These are phyloP conservation scores for Tetraselmis chui DNA, from an alignment of 139 green algal species.

Conservation along the genomic window DNA sequence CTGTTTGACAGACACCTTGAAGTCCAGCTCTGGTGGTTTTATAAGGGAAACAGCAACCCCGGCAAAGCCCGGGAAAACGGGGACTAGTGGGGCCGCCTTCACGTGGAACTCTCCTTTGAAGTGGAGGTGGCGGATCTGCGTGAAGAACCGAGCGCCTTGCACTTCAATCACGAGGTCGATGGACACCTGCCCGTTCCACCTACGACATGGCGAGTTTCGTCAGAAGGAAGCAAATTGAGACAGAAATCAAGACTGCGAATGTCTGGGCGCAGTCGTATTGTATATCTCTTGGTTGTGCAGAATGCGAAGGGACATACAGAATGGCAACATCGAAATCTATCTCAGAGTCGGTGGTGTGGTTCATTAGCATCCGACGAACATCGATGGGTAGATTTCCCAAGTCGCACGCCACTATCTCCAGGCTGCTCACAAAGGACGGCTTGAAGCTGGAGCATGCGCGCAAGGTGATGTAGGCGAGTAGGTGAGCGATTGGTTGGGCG, in stretches of 20 bases:
- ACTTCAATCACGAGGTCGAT: neutral
- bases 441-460: neutral
- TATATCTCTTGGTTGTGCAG: no score
- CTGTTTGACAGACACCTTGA: neutral
- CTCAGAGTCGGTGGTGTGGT: neutral
- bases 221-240: no score
- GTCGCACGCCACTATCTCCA: neutral
- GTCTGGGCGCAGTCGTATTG: no score
- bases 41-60: neutral
- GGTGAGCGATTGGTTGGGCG: no score
- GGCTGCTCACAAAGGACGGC: neutral
- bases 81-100: neutral
- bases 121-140: neutral
- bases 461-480: no score
- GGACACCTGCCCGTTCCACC: neutral
- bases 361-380: neutral
- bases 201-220: no score
- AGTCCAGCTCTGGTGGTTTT: neutral
- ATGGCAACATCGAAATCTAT: neutral
- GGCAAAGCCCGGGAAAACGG: neutral
- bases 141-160: neutral
- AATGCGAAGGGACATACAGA: neutral
- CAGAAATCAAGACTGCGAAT: no score
- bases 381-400: neutral
- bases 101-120: neutral